phyloP scores from a whole-genome alignment of 331 rosid species.

The Quercus phellos region DNA sequence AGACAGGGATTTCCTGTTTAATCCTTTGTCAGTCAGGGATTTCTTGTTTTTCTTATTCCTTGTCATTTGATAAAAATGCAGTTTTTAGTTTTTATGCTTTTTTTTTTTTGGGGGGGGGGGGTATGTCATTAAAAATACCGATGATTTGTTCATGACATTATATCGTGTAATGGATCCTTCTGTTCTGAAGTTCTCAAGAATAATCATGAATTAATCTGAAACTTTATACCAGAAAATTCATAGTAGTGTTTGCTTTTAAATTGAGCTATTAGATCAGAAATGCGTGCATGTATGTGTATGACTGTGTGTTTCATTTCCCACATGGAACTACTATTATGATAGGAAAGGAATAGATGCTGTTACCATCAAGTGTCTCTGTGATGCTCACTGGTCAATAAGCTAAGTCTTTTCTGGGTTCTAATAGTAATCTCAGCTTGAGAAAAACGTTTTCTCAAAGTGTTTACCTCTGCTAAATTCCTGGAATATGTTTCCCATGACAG shows the following conservation, averaged over 20 bases:
- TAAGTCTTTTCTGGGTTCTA: slow-evolving; percentile 14
- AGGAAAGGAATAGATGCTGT: neutral
- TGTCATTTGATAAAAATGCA: neutral
- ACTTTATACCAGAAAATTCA: neutral
- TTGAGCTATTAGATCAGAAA: neutral
- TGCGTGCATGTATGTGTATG: neutral
- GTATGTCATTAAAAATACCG: neutral
- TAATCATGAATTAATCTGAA: neutral
- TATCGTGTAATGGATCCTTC: neutral
- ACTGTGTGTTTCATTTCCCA: neutral
- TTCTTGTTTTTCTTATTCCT: neutral
- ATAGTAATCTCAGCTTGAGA: slow-evolving; percentile 13
- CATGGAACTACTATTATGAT: neutral
- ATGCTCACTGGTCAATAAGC: neutral
- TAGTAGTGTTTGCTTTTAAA: neutral
- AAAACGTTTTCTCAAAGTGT: slow-evolving; percentile 12
- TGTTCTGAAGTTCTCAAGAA: neutral
- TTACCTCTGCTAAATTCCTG: slow-evolving; percentile 3
- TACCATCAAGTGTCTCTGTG: neutral
- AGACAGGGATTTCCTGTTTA: neutral
- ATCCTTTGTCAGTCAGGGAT: neutral
- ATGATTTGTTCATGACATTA: neutral
- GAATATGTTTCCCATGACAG: slow-evolving; percentile 36
- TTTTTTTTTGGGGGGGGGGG: neutral
- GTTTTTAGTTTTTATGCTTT: neutral